Evolutionary conservation across 2,329 filamentous ascomycete species (phyloP), one percentile per base, ranked within the genome.

Genomic region (Penicillium sumatraense): DNA sequence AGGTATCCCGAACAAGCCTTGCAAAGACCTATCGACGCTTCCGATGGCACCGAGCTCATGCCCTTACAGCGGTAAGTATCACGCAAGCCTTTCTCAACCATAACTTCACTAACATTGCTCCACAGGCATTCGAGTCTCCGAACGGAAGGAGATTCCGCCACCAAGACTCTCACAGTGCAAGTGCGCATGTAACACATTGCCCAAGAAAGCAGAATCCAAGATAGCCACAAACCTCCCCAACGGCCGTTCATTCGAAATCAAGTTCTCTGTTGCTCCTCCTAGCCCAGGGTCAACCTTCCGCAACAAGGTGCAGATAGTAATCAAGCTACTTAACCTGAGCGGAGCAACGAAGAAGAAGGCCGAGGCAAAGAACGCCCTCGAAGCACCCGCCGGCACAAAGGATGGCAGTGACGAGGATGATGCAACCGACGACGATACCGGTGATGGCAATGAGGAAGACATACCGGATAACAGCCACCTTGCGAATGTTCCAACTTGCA

Each of bases 341-440:
- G 42, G 26, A 5, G 9, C 24, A 46, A 46, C 26, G 14, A 46
- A 31, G 42, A 46, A 46, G 18, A 46, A 31, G 26, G 11, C 16
- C 16, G 24, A 46, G 21, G 49, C 45, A 1, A 44, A 20, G 16
- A 14, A n/a, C 10, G 53, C 44, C 3, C 14, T 52, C 18, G 82
- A 82, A 20, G 20, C 35, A n/a, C 7, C 36, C 7, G 16, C 24
- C 18, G 9, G n/a, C n/a, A 21, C 23, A 11, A 16, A 44, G 40
- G 27, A 44, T 10, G 21, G 14, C 16, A 33, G 36, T 3, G 18
- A 40, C 6, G 16, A 45, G 5, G 18, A 26, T 3, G 44, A 45
- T 3, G n/a, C 23, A 11, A 16, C 26, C 23, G n/a, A n/a, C n/a
- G n/a, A n/a, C n/a, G n/a, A n/a, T n/a, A n/a, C n/a, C n/a, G 26